Percentiles rank a stretch among this genome's conserved stretches.
Conservation (phyloP, 345 rosid species). For the Clarkia xantiana region DNA sequence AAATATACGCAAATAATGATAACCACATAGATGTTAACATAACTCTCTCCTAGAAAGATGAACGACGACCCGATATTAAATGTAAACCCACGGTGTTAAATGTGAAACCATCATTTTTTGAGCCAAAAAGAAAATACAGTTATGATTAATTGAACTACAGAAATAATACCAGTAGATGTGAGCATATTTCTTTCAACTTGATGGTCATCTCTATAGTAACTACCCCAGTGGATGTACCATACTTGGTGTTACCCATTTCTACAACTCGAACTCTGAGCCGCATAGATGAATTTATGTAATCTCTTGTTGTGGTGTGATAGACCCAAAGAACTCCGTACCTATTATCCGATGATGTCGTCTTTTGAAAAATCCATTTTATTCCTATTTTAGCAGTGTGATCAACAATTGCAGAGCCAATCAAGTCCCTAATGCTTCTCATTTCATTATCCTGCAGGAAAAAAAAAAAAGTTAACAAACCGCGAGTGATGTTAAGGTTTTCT, state of each 20-base stretch:
- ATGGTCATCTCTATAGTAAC: constrained; percentile 24
- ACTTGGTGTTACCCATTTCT: constrained; percentile 27
- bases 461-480: constrained; percentile 7
- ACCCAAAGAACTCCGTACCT: constrained; percentile 33
- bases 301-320: constrained; percentile 27
- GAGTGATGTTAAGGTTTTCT: constrained; percentile 24
- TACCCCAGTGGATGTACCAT: constrained; percentile 25
- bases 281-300: constrained; percentile 25
- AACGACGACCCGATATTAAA: too few relatives aligned
- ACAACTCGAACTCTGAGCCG: constrained; percentile 44
- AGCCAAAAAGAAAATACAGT: background rate
- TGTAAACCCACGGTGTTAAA: too few relatives aligned
- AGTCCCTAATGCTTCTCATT: constrained; percentile 23
- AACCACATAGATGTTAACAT: too few relatives aligned
- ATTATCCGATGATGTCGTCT: constrained; percentile 22
- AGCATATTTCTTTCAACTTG: constrained; percentile 33
- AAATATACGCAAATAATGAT: too few relatives aligned
- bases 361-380: constrained; percentile 46
- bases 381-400: constrained; percentile 61
- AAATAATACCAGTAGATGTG: constrained; percentile 14
- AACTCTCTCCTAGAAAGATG: too few relatives aligned
- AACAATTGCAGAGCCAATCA: constrained; percentile 37
- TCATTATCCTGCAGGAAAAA: constrained; percentile 38
- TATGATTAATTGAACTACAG: background rate
- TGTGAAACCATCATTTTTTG: background rate